Conservation (phyloP, 495 filamentous ascomycete genomes). For the Neurospora cerealis region DNA sequence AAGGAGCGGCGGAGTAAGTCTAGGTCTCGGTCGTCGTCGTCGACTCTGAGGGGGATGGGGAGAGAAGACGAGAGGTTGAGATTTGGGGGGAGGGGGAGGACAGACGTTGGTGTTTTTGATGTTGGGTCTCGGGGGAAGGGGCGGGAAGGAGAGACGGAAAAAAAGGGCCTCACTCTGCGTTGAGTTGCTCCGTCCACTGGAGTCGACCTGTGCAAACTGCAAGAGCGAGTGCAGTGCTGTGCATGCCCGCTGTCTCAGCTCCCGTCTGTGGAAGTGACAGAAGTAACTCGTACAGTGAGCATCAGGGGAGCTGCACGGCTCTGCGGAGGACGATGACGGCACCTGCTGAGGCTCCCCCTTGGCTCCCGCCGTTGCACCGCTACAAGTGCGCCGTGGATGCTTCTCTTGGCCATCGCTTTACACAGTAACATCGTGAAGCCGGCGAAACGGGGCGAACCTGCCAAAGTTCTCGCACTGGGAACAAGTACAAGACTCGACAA, state of each 20-base stretch:
- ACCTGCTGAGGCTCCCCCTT: neutral
- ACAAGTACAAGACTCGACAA: neutral
- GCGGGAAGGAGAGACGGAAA: slow-evolving; percentile 3
- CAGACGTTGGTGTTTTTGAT: neutral
- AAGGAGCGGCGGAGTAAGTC: slow-evolving; percentile 48
- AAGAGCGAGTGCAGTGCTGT: neutral
- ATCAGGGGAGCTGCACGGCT: neutral
- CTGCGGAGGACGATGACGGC: neutral
- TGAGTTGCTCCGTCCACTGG: neutral
- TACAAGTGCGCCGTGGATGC: neutral
- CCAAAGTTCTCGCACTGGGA: neutral
- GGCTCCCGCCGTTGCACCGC: neutral
- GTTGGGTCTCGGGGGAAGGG: neutral
- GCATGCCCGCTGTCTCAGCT: neutral
- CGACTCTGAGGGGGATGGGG: neutral
- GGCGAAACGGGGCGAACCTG: neutral
- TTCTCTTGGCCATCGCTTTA: neutral
- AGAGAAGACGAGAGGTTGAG: neutral
- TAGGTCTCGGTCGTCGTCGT: slow-evolving; percentile 1
- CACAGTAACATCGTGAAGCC: neutral
- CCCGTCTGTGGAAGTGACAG: neutral
- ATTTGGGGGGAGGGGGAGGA: neutral
- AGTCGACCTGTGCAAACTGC: neutral
- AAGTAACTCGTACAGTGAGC: neutral
- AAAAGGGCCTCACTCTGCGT: neutral